These are phyloP conservation scores for Oxyria digyna DNA, from an alignment of 148 eudicot species.

Conservation along the genomic window DNA sequence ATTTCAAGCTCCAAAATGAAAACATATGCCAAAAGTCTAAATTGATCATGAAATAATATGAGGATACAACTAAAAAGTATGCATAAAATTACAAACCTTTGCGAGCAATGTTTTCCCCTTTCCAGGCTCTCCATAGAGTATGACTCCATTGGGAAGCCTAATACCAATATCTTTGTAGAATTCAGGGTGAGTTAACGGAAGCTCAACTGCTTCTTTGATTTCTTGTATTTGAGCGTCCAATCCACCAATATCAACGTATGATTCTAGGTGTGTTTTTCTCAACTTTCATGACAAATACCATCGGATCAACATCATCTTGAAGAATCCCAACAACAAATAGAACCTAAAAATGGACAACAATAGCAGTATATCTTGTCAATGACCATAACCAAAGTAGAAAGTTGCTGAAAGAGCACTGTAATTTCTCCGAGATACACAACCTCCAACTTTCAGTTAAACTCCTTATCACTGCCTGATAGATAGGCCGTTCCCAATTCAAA, in stretches of 20 bases:
- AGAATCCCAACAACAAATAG: constrained; percentile 97
- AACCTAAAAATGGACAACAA: constrained; percentile 30
- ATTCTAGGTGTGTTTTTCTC: constrained; percentile 95
- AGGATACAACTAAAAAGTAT: neutral
- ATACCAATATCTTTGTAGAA: no score
- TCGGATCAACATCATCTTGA: constrained; percentile 97
- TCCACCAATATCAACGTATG: constrained; percentile 97
- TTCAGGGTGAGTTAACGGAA: no score
- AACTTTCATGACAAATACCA: constrained; percentile 99
- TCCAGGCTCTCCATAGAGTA: no score
- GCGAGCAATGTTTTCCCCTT: constrained; percentile 96
- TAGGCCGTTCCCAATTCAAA: no score
- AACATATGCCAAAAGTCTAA: neutral
- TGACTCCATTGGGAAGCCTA: no score
- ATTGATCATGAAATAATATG: neutral
- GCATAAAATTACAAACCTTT: constrained; percentile 40
- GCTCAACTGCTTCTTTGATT: constrained; percentile 97
- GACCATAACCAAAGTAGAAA: no score
- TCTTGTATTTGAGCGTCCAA: constrained; percentile 97
- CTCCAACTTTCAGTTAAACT: no score
- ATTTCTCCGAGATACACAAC: no score
- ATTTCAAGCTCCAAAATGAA: neutral
- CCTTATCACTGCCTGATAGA: no score
- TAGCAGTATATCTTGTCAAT: neutral
- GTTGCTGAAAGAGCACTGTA: no score